Evolutionary conservation across 2,329 filamentous ascomycete species (phyloP).

Genomic region (Monosporascus sp.): DNA sequence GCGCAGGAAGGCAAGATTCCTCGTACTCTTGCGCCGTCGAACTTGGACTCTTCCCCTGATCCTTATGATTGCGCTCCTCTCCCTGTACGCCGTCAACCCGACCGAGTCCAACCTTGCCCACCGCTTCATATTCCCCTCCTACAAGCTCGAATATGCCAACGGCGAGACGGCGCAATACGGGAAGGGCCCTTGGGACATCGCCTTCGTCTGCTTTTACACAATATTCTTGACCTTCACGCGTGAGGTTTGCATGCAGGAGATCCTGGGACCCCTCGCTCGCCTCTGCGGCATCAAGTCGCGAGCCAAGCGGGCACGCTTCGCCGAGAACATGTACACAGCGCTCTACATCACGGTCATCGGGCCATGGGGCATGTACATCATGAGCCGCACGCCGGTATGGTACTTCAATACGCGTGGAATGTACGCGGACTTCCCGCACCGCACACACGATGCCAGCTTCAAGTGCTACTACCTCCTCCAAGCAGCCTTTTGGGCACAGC

Average conservation of each 20-base stretch:
- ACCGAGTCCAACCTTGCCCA: slow-evolving; percentile 58
- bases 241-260: slow-evolving; percentile 68
- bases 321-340: slow-evolving; percentile 72
- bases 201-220: slow-evolving; percentile 69
- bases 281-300: slow-evolving; percentile 53
- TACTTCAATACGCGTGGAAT: slow-evolving; percentile 69
- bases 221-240: slow-evolving; percentile 67
- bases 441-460: slow-evolving; percentile 57
- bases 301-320: slow-evolving; percentile 63
- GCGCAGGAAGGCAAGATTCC: too few species aligned
- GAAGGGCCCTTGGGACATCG: slow-evolving; percentile 63
- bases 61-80: slow-evolving; percentile 46
- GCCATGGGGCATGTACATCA: slow-evolving; percentile 64
- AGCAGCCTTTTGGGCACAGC: slow-evolving; percentile 70
- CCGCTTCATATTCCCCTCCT: slow-evolving; percentile 64
- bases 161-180: slow-evolving; percentile 54
- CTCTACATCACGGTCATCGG: slow-evolving; percentile 65
- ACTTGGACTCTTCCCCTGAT: slow-evolving; percentile 47
- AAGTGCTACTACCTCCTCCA: slow-evolving; percentile 73
- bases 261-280: slow-evolving; percentile 59
- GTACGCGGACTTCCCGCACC: slow-evolving; percentile 67
- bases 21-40: not conserved
- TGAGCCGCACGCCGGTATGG: slow-evolving; percentile 65
- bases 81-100: slow-evolving; percentile 57
- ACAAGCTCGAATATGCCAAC: slow-evolving; percentile 49